A percentile compares a stretch with the other conserved stretches of the same genome.
These are phyloP conservation scores for Ceratocystis alfenasii DNA, from an alignment of 2,329 filamentous ascomycete genomes.

Conservation along the genomic window DNA sequence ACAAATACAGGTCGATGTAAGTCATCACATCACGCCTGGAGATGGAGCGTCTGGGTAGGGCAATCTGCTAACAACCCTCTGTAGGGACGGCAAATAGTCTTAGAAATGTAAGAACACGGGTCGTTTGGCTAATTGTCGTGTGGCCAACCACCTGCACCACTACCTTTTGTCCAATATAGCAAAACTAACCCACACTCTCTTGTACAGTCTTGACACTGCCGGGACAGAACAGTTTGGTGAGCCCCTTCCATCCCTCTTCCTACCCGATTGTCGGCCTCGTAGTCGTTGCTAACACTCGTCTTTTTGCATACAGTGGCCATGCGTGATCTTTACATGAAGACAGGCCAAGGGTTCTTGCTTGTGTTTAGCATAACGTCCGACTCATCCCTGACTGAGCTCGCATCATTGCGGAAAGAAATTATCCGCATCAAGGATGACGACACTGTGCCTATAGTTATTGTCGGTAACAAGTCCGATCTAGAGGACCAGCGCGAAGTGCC, in stretches of 20 bases:
- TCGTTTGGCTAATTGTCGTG: no score
- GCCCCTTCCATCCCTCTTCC: slow-evolving; percentile 29
- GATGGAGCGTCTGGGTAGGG: no score
- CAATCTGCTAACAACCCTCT: slow-evolving; percentile 28
- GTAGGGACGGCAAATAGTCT: slow-evolving; percentile 72
- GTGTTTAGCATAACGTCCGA: slow-evolving; percentile 84
- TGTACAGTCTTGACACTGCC: slow-evolving; percentile 64
- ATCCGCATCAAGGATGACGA: slow-evolving; percentile 84
- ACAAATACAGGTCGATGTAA: slow-evolving; percentile 70
- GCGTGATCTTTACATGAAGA: slow-evolving; percentile 85
- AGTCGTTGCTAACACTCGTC: slow-evolving; percentile 24
- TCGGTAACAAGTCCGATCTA: slow-evolving; percentile 83
- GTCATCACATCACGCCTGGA: slow-evolving; percentile 29
- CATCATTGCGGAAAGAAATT: slow-evolving; percentile 75
- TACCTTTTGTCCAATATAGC: not conserved
- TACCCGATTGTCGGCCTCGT: not conserved
- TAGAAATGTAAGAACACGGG: slow-evolving; percentile 60
- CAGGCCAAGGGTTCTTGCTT: slow-evolving; percentile 79
- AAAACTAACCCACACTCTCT: not conserved
- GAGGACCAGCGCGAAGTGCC: slow-evolving; percentile 74
- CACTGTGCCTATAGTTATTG: slow-evolving; percentile 74
- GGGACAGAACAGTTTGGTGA: slow-evolving; percentile 87
- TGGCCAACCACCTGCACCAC: not conserved
- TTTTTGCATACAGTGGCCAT: slow-evolving; percentile 40
- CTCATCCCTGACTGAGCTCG: slow-evolving; percentile 71